These are phyloP conservation scores for Phaeodactylum tricornutum DNA, from an alignment of 108 stramenopile genomes.

Conservation along the genomic window DNA sequence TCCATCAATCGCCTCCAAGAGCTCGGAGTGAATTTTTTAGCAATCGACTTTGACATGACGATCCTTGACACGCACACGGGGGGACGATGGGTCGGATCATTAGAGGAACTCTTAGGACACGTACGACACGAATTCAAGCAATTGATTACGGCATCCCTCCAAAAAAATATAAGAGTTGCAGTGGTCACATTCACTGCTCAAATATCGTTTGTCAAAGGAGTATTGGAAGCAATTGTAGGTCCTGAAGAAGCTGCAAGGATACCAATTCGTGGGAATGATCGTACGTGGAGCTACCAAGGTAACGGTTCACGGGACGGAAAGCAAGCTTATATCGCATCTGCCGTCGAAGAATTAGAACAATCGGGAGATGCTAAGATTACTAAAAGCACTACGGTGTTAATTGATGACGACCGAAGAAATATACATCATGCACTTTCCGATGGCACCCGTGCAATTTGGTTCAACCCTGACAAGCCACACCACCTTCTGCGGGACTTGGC, in stretches of 20 bases:
- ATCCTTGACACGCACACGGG: conserved; percentile 90
- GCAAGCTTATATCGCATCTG: conserved; percentile 89
- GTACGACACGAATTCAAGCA: conserved; percentile 81
- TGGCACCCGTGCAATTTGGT: conserved; percentile 71
- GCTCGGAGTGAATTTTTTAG: conserved; percentile 74
- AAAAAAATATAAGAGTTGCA: conserved; percentile 59
- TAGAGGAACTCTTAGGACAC: conserved; percentile 59
- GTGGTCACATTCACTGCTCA: conserved; percentile 89
- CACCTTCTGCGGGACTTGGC: conserved; percentile 50
- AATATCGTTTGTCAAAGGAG: conserved; percentile 51
- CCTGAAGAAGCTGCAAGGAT: conserved; percentile 18
- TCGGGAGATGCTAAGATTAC: conserved; percentile 36
- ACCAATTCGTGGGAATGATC: conserved; percentile 78
- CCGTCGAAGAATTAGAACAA: conserved; percentile 77
- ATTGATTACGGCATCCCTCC: conserved; percentile 47
- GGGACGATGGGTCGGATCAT: conserved; percentile 31
- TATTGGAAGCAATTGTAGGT: conserved; percentile 47
- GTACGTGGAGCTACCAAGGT: conserved; percentile 77
- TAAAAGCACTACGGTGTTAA: conserved; percentile 75
- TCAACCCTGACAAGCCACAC: conserved; percentile 68
- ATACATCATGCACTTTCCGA: conserved; percentile 63
- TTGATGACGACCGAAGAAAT: conserved; percentile 90
- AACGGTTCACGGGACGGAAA: conserved; percentile 68
- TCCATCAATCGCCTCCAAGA: conserved; percentile 2
- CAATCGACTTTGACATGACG: conserved; percentile 92